A percentile compares a stretch with the other conserved stretches of the same genome.
Conservation (phyloP, 2,329 filamentous ascomycete species). For the Botrytis hyacinthi region DNA sequence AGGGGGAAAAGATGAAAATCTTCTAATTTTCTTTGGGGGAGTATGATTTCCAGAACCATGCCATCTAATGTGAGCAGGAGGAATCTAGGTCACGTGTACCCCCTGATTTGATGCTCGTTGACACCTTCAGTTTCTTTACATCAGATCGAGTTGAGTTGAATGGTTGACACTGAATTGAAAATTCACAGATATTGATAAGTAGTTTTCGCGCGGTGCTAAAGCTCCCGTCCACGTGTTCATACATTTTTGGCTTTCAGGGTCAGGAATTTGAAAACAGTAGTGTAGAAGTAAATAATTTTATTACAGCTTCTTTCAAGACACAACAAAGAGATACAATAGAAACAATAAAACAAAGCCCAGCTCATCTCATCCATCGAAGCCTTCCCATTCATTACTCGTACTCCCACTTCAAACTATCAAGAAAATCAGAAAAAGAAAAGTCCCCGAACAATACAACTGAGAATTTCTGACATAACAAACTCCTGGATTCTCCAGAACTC, state of each 20-base stretch:
- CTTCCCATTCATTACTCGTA: background rate
- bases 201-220: background rate
- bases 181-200: too few species aligned
- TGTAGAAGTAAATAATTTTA: background rate
- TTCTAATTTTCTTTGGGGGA: background rate
- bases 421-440: background rate
- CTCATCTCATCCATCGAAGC: too few species aligned
- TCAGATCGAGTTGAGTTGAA: too few species aligned
- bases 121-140: too few species aligned
- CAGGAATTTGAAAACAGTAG: background rate
- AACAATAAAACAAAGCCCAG: background rate
- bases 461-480: background rate
- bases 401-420: background rate
- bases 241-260: background rate
- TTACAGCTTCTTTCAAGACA: background rate
- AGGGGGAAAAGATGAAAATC: background rate
- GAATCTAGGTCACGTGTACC: too few species aligned
- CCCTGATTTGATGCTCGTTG: background rate
- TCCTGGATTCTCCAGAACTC: background rate
- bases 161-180: too few species aligned
- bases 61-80: background rate
- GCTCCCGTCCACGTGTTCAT: background rate
- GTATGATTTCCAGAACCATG: background rate
- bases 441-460: background rate
- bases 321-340: background rate